phyloP scores from a whole-genome alignment of 2,329 filamentous ascomycete species.

The Didymella lethalis region DNA sequence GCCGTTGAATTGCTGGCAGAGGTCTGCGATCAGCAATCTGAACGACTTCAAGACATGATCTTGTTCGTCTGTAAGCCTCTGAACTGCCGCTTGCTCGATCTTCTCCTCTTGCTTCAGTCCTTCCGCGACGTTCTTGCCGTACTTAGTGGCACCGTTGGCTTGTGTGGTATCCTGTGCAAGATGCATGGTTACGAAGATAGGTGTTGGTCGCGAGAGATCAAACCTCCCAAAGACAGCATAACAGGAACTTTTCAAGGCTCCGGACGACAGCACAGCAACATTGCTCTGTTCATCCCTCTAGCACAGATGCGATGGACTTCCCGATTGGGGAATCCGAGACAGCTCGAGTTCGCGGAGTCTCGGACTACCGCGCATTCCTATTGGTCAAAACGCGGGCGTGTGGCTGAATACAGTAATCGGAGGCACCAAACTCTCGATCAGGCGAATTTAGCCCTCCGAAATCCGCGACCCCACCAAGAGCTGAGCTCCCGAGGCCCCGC shows the following conservation, averaged over 20 bases:
- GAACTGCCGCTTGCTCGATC: conserved; percentile 28
- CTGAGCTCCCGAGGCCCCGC: conserved; percentile 1
- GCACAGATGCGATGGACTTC: conserved; percentile 11
- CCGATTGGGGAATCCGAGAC: conserved; percentile 6
- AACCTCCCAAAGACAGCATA: neutral
- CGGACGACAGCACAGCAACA: neutral
- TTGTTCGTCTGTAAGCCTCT: conserved; percentile 43
- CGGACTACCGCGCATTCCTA: conserved; percentile 10
- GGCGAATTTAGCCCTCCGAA: neutral
- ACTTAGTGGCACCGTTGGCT: conserved; percentile 28
- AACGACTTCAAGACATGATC: conserved; percentile 67
- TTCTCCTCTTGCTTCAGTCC: conserved; percentile 36
- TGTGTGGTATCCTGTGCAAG: conserved; percentile 25
- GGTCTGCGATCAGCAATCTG: conserved; percentile 69
- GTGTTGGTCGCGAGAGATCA: neutral
- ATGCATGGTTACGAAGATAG: conserved; percentile 22
- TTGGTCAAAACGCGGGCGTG: neutral
- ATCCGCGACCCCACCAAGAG: conserved; percentile 3
- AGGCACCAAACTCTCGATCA: conserved; percentile 8
- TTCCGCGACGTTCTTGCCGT: conserved; percentile 37
- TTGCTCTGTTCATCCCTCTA: neutral
- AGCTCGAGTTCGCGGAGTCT: neutral
- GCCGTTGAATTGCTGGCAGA: conserved; percentile 74
- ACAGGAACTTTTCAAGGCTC: conserved; percentile 12
- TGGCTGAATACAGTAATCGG: conserved; percentile 2